phyloP scores from a whole-genome alignment of 176 grass and related monocot species.

The Carex myosuroides region DNA sequence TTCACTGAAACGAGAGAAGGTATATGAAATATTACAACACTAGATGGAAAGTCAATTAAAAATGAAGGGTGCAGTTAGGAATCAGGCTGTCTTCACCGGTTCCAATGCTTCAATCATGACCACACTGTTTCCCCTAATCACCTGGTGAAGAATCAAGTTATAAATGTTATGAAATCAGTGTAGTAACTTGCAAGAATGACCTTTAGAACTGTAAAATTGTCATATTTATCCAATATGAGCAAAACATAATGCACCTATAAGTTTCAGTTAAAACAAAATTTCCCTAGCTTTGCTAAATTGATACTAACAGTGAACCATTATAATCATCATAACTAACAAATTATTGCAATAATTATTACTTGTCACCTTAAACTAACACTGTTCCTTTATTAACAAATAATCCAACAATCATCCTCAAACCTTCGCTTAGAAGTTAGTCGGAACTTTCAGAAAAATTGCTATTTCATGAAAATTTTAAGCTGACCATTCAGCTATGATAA shows the following conservation, averaged over 20 bases:
- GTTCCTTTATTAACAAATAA: not conserved
- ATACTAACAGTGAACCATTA: not conserved
- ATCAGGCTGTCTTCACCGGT: conserved; percentile 33
- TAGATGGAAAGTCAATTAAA: not conserved
- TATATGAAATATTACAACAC: not conserved
- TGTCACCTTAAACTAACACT: not conserved
- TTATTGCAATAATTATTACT: not conserved
- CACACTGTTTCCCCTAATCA: conserved; percentile 92
- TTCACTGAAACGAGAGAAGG: not conserved
- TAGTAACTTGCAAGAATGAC: not conserved
- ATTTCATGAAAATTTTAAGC: not conserved
- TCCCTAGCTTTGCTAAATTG: not conserved
- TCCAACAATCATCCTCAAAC: not conserved
- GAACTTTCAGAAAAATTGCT: not conserved
- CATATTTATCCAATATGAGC: not conserved
- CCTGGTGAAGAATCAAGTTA: conserved; percentile 33
- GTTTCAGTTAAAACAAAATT: not conserved
- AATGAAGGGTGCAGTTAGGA: not conserved
- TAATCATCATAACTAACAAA: not conserved
- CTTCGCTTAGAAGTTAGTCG: not conserved
- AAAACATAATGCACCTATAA: not conserved
- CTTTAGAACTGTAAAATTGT: not conserved
- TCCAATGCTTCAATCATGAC: conserved; percentile 96
- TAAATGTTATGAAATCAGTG: not conserved
- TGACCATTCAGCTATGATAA: not conserved